Conservation (phyloP, 352 stramenopile species). For the Pilasporangium apinafurcum region DNA sequence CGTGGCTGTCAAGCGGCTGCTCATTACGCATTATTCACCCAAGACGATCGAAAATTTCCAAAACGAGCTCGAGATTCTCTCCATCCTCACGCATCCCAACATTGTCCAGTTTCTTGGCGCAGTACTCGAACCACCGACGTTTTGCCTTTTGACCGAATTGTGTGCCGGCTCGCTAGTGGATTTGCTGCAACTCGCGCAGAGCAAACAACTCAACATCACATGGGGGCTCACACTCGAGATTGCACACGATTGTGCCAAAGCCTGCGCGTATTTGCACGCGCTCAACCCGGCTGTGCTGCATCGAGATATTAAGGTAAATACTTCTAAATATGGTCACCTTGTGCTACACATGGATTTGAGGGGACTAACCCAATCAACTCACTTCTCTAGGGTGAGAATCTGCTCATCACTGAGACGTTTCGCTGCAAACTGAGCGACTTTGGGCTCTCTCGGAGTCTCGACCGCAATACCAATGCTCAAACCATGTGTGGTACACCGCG, state of each 20-base stretch:
- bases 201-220: conserved; percentile 60
- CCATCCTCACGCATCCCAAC: conserved; percentile 64
- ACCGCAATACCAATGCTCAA: conserved; percentile 59
- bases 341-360: no score
- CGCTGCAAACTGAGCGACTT: conserved; percentile 74
- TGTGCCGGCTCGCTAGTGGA: conserved; percentile 63
- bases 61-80: conserved; percentile 82
- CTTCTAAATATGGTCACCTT: neutral
- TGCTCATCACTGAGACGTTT: conserved; percentile 68
- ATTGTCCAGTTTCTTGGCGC: conserved; percentile 81
- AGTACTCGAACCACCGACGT: conserved; percentile 55
- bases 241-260: conserved; percentile 55
- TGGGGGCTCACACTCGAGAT: conserved; percentile 71
- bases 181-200: conserved; percentile 61
- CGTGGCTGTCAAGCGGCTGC: conserved; percentile 59
- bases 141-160: conserved; percentile 71
- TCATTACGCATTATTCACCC: conserved; percentile 41
- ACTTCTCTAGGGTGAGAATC: conserved; percentile 44
- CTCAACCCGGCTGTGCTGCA: conserved; percentile 58
- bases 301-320: conserved; percentile 59
- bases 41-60: conserved; percentile 69
- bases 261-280: conserved; percentile 58
- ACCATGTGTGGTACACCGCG: conserved; percentile 73
- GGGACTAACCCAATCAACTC: neutral
- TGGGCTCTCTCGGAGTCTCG: conserved; percentile 58